phyloP scores from a whole-genome alignment of 192 early-diverging fungal genomes.

The Paraglomus occultum region DNA sequence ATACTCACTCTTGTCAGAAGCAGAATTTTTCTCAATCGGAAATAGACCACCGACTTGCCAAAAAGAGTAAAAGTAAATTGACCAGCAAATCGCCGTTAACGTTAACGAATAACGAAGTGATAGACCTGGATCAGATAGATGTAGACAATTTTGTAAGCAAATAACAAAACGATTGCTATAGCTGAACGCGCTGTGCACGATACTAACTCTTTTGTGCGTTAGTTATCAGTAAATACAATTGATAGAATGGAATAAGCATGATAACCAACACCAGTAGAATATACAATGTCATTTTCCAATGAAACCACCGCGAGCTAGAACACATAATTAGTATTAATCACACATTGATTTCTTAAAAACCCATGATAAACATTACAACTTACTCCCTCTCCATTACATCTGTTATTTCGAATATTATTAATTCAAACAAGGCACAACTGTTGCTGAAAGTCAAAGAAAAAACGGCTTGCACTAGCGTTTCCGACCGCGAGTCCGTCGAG shows the following conservation, averaged over 20 bases:
- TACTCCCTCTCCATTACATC: slow-evolving; percentile 63
- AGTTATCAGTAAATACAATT: slow-evolving; percentile 61
- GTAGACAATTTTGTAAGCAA: slow-evolving; percentile 2
- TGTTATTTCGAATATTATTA: slow-evolving; percentile 81
- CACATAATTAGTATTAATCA: background rate
- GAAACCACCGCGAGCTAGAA: slow-evolving; percentile 63
- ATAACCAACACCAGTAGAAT: slow-evolving; percentile 68
- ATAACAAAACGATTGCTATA: slow-evolving; percentile 8
- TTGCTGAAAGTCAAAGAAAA: slow-evolving; percentile 80
- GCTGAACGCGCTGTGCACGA: background rate
- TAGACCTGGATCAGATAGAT: slow-evolving; percentile 28
- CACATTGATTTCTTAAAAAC: too few species aligned
- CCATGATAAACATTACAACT: background rate
- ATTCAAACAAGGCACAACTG: slow-evolving; percentile 74
- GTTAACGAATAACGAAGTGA: slow-evolving; percentile 32
- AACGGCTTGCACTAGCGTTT: slow-evolving; percentile 55
- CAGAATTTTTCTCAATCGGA: slow-evolving; percentile 46
- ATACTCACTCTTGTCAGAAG: slow-evolving; percentile 23
- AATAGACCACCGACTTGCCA: slow-evolving; percentile 59
- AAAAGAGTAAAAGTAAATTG: slow-evolving; percentile 55
- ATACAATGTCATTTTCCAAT: slow-evolving; percentile 72
- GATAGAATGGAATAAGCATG: slow-evolving; percentile 73
- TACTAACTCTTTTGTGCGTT: slow-evolving; percentile 34
- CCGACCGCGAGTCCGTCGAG: slow-evolving; percentile 39
- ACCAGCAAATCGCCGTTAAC: slow-evolving; percentile 34